phyloP scores from a whole-genome alignment of 2,329 filamentous ascomycete species.

The Aureobasidium uvarum region DNA sequence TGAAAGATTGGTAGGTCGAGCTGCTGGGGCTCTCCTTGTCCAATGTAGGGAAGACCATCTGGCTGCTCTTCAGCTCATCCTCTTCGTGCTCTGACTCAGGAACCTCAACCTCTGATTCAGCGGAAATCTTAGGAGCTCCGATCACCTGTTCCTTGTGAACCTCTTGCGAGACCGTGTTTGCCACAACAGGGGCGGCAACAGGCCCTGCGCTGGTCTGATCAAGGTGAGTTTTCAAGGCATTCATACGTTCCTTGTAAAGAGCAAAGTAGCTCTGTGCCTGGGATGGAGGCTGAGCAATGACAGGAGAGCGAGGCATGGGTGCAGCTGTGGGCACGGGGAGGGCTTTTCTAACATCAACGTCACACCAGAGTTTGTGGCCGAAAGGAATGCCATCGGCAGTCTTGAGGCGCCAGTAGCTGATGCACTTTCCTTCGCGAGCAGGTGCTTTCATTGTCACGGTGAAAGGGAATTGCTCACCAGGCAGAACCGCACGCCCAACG shows the following conservation, averaged over 20 bases:
- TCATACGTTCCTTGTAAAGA: conserved; percentile 27
- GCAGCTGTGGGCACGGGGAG: background rate
- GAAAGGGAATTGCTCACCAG: conserved; percentile 76
- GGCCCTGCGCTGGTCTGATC: background rate
- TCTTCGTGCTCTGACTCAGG: conserved; percentile 36
- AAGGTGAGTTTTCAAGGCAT: conserved; percentile 11
- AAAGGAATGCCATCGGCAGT: conserved; percentile 77
- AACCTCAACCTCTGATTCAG: conserved; percentile 35
- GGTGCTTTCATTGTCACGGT: conserved; percentile 83
- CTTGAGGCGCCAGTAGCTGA: conserved; percentile 96
- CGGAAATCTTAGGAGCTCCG: background rate
- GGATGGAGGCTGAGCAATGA: background rate
- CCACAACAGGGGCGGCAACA: background rate
- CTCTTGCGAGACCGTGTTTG: background rate
- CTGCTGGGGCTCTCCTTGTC: conserved; percentile 87
- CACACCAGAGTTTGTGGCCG: conserved; percentile 93
- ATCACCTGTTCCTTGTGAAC: conserved; percentile 35
- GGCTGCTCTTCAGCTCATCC: conserved; percentile 49
- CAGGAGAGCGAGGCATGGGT: background rate
- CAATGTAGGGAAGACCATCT: conserved; percentile 96
- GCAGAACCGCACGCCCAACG: conserved; percentile 64
- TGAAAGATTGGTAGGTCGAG: conserved; percentile 68
- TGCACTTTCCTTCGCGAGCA: conserved; percentile 69
- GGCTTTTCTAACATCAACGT: conserved; percentile 64
- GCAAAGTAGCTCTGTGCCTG: conserved; percentile 31